phyloP scores from a whole-genome alignment of 768 basidiomycete species.

The Hirschioporus abietinus region DNA sequence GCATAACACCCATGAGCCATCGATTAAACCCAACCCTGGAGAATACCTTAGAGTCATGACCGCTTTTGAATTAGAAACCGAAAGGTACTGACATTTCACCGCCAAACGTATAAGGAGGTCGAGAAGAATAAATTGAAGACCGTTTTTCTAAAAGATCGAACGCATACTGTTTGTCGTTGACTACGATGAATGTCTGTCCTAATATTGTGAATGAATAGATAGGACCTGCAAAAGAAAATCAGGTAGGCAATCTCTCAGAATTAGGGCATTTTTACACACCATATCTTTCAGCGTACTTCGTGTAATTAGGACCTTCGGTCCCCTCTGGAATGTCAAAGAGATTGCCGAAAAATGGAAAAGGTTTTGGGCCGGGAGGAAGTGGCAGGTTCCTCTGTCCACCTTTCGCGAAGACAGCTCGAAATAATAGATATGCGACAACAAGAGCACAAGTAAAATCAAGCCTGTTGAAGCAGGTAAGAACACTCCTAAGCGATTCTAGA shows the following conservation, averaged over 20 bases:
- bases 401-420: not conserved
- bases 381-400: slow-evolving; percentile 7
- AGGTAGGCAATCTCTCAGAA: not conserved
- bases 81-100: not conserved
- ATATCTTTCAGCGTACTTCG: slow-evolving; percentile 55
- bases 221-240: not conserved
- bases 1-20: not conserved
- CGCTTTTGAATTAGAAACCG: not conserved
- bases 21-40: not conserved
- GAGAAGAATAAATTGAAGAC: slow-evolving; percentile 60
- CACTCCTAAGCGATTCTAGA: not conserved
- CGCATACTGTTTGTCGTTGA: not conserved
- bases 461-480: not conserved
- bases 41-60: not conserved
- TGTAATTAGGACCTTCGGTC: slow-evolving; percentile 60
- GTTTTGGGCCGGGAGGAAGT: slow-evolving; percentile 24
- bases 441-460: not conserved
- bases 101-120: slow-evolving; percentile 43
- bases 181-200: not conserved
- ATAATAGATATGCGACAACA: not conserved
- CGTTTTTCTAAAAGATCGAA: slow-evolving; percentile 62
- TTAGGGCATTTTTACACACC: slow-evolving; percentile 34
- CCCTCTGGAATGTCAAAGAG: slow-evolving; percentile 30
- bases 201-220: not conserved
- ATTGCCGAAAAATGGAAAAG: slow-evolving; percentile 24